Evolutionary conservation across 306 rosid species (phyloP), one percentile per base, ranked within the genome.

Genomic region (Cicer judaicum): DNA sequence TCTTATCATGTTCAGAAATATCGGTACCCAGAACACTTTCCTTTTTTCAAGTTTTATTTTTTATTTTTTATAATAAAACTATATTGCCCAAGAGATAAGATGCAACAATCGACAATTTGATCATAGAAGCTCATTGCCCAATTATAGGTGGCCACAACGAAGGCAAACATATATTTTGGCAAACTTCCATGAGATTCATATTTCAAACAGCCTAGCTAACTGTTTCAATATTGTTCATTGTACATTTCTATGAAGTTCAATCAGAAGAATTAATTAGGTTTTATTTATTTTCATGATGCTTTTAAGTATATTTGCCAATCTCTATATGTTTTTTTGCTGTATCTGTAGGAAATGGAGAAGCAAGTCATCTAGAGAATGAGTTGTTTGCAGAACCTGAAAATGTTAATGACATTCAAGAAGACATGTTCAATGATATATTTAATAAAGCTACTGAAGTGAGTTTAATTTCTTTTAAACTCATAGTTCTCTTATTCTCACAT

Each of bases 381-480:
- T 41, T 80, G 52, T 82, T 85, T 84, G 81, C 79, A 43, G 85
- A 76, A 80, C 68, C 86, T 59, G 80, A 73, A 42, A 87, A 80
- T 64, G 87, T 56, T 71, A 82, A 89, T 56, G 80, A 75, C 84
- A 19, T 72, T 57, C 85, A 79, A 85, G 91, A 90, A 60, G 84
- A 88, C 54, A 77, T 91, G 85, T 77, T 87, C 64, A 70, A 84
- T 53, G 95, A 91, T 70, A 71, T 85, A 38, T 87, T 68, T 19
- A 84, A 87, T 41, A 60, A 75, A 76, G 93, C 87, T 42, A 82
- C 85, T 16, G 85, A 88, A 74, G 98, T 90, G 84, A 77, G 92
- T 88, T 66, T 76, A 53, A 42, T 75, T 73, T 78, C 38, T 52
- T 80, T 62, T 38, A 48, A 24, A 39, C 60, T 47, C 21, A 70